Conservation (phyloP, 2,329 filamentous ascomycete species). For the Chrysosporium keratinophilum region DNA sequence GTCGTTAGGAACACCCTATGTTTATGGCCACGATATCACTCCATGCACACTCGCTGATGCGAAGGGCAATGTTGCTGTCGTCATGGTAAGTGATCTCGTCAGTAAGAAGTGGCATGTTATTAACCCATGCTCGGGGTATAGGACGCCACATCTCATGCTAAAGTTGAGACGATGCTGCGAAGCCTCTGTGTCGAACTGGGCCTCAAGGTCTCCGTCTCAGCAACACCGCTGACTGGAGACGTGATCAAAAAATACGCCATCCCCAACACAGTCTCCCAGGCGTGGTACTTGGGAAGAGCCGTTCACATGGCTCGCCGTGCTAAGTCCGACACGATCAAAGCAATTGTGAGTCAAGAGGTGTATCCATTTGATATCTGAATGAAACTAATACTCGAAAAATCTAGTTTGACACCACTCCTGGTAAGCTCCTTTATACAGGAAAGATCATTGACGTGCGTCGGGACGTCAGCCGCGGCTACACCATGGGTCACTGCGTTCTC, state of each 20-base stretch:
- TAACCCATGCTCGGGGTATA: neutral
- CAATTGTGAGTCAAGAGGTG: slow-evolving; percentile 28
- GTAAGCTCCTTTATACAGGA: slow-evolving; percentile 35
- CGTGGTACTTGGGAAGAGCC: slow-evolving; percentile 22
- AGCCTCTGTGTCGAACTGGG: slow-evolving; percentile 21
- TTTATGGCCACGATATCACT: slow-evolving; percentile 33
- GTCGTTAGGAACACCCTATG: slow-evolving; percentile 33
- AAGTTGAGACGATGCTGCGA: slow-evolving; percentile 20
- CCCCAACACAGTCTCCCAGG: slow-evolving; percentile 23
- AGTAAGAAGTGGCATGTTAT: neutral
- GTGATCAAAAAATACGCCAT: slow-evolving; percentile 21
- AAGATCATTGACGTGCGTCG: slow-evolving; percentile 37
- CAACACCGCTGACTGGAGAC: slow-evolving; percentile 17
- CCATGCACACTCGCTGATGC: slow-evolving; percentile 32
- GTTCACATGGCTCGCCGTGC: slow-evolving; percentile 20
- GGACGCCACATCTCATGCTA: slow-evolving; percentile 1
- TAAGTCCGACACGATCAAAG: slow-evolving; percentile 31
- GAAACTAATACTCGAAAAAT: slow-evolving; percentile 6
- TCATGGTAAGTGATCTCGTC: slow-evolving; percentile 11
- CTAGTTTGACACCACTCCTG: slow-evolving; percentile 24
- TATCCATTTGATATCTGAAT: neutral
- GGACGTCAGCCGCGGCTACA: slow-evolving; percentile 31
- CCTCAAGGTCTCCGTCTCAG: slow-evolving; percentile 17
- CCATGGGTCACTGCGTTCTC: slow-evolving; percentile 26
- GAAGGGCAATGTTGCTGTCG: slow-evolving; percentile 31